These are phyloP conservation scores for Nematocida displodere DNA, from an alignment of 371 early-diverging fungal genomes.

Conservation along the genomic window DNA sequence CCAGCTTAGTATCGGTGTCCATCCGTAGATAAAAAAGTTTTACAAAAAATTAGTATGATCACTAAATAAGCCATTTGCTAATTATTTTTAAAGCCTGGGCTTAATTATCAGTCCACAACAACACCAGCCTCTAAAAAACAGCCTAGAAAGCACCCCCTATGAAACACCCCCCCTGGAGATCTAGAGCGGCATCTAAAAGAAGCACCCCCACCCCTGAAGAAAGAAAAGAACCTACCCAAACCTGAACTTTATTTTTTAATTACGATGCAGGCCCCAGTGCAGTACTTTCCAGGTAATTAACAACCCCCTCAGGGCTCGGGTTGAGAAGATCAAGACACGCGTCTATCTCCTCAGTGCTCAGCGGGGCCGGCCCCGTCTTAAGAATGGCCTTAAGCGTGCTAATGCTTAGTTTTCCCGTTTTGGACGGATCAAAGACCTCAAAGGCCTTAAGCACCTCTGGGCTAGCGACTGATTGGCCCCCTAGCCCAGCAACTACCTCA, in stretches of 20 bases:
- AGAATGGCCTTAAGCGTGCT: constrained; percentile 52
- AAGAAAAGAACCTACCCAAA: too few relatives aligned
- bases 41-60: constrained; percentile 32
- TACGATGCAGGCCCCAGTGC: too few relatives aligned
- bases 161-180: too few relatives aligned
- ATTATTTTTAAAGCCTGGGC: too few relatives aligned
- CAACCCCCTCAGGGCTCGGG: constrained; percentile 58
- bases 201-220: background rate
- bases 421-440: constrained; percentile 35
- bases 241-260: too few relatives aligned
- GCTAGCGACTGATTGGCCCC: background rate
- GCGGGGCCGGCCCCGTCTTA: constrained; percentile 13
- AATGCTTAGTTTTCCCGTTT: constrained; percentile 52
- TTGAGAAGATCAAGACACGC: constrained; percentile 44
- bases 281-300: constrained; percentile 53
- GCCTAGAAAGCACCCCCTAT: too few relatives aligned
- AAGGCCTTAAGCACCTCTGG: constrained; percentile 55
- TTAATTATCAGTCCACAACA: too few relatives aligned
- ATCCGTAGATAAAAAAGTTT: constrained; percentile 44
- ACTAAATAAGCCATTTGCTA: background rate
- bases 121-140: too few relatives aligned
- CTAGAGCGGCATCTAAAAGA: too few relatives aligned
- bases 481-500: background rate
- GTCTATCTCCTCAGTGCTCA: constrained; percentile 52
- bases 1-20: constrained; percentile 46